These are phyloP conservation scores for Phytophthora pisi DNA, from an alignment of 352 stramenopile species.

Conservation along the genomic window DNA sequence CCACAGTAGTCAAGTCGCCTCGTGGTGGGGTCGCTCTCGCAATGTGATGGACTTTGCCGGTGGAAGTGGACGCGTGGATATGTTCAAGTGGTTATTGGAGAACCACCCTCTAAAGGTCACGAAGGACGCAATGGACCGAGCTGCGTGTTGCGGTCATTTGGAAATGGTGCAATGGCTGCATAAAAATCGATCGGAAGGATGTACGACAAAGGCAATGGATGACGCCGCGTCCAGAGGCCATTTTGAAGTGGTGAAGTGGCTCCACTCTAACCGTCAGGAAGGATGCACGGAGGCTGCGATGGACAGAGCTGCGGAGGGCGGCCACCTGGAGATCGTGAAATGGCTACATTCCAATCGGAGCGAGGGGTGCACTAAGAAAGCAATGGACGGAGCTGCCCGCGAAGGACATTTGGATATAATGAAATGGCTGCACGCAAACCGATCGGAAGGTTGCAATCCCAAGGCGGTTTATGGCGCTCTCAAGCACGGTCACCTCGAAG, in stretches of 20 bases:
- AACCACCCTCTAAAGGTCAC: background rate
- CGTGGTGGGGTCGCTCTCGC: slow-evolving; percentile 5
- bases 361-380: background rate
- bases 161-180: slow-evolving; percentile 4
- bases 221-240: background rate
- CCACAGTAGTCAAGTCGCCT: background rate
- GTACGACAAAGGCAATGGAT: background rate
- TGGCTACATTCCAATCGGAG: slow-evolving; percentile 1
- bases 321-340: background rate
- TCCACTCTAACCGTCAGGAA: background rate
- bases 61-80: background rate
- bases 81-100: slow-evolving; percentile 8
- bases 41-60: slow-evolving; percentile 1
- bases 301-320: background rate
- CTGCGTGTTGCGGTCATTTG: background rate
- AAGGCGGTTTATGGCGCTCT: background rate
- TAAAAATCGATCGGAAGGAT: slow-evolving; percentile 1
- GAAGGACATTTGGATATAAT: background rate
- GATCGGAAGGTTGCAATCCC: background rate
- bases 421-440: background rate
- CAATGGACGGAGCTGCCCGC: background rate
- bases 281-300: background rate
- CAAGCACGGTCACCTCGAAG: background rate
- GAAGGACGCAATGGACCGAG: background rate
- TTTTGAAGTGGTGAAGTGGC: background rate